Base-by-base conservation (phyloP, 495 filamentous ascomycete species). In the Penicillium odoratum region DNA sequence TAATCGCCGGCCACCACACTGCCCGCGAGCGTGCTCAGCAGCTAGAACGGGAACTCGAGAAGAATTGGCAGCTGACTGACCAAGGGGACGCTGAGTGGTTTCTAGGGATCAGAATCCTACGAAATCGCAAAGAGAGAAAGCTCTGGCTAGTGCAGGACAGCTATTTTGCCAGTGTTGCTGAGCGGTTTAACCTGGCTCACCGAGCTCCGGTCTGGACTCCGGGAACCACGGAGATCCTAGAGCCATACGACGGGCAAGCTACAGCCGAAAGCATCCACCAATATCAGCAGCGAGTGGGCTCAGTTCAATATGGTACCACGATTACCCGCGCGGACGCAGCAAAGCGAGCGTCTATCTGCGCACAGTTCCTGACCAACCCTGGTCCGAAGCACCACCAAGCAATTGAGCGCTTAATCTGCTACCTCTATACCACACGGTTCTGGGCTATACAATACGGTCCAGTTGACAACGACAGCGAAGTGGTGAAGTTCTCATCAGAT, bases 271-370 rank as follows among this genome's bases (percentile, higher is more conserved):
- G 30, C 30, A 65, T 59, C n/a, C 33, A 64, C 15, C 9, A 38
- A 13, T 69, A 70, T 47, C 61, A 68, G 38, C 53, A 63, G 34
- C 61, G 64, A 38, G 57, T 73, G n/a, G 62, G 69, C 33, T 73
- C 59, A 15, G n/a, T 55, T 13, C 42, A 55, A 28, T 73, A 66
- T 58, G 45, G 62, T 15, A 55, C 66, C 7, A 58, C 57, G 0
- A 66, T 55, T n/a, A 70, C 69, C 3, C 16, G 60, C 10, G 44
- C 60, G 29, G 67, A 71, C 49, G 49, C 60, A 10, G 56, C 66
- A 3, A 55, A 53, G 25, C 48, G 54, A 2, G 49, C 48, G 0
- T 36, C 47, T 1, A 53, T 53, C 9, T 31, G 70, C n/a, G 50
- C 67, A 15, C 11, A 62, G 46, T 66, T 57, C 53, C 51, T 66